Evolutionary conservation across 805 yeast species (phyloP).

Genomic region (Saturnispora dispora): DNA sequence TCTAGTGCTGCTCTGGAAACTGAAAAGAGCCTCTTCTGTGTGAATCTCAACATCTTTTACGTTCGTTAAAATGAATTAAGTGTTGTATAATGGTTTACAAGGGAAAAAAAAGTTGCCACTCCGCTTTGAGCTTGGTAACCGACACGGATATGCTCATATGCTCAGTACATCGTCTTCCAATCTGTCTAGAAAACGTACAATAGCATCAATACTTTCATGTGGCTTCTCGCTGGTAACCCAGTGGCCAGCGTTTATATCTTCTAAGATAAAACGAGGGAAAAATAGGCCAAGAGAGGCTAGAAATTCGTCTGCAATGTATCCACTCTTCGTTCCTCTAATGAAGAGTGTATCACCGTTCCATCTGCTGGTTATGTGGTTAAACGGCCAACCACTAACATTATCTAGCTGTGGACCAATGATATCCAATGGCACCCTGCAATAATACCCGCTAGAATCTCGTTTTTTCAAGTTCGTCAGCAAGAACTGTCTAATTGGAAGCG

Average conservation of each 20-base stretch:
- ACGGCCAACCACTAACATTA: slow-evolving; percentile 73
- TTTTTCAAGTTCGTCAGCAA: slow-evolving; percentile 58
- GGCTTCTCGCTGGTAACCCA: slow-evolving; percentile 92
- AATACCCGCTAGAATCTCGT: slow-evolving; percentile 28
- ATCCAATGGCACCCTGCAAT: slow-evolving; percentile 61
- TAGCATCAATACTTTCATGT: slow-evolving; percentile 52
- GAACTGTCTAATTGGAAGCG: slow-evolving; percentile 61
- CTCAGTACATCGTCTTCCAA: not conserved
- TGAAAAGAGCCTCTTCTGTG: slow-evolving; percentile 26
- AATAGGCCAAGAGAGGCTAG: slow-evolving; percentile 62
- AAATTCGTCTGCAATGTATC: slow-evolving; percentile 76
- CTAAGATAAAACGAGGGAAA: slow-evolving; percentile 69
- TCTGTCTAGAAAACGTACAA: slow-evolving; percentile 40
- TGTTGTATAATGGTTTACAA: not conserved
- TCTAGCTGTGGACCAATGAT: slow-evolving; percentile 57
- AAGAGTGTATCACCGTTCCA: slow-evolving; percentile 72
- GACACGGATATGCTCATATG: slow-evolving; percentile 4
- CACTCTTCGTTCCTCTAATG: slow-evolving; percentile 67
- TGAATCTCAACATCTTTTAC: slow-evolving; percentile 24
- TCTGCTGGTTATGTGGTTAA: slow-evolving; percentile 39
- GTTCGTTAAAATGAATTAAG: not conserved
- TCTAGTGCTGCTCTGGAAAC: slow-evolving; percentile 19
- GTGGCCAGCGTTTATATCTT: slow-evolving; percentile 80
- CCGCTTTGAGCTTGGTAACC: not conserved
- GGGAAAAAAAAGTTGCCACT: not conserved